phyloP scores from a whole-genome alignment of 805 yeast species.

The Kluyveromyces lactis region DNA sequence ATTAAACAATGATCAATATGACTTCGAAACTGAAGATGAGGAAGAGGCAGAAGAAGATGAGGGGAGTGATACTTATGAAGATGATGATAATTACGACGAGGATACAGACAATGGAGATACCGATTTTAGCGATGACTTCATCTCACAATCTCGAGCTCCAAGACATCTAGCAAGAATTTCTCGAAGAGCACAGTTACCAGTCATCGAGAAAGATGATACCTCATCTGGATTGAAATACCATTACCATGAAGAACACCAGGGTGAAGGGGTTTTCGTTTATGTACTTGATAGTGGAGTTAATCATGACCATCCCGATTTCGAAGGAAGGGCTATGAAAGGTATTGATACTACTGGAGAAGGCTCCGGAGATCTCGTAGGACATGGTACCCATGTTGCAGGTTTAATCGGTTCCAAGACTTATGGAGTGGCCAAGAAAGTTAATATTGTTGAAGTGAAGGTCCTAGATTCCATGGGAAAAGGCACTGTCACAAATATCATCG shows the following conservation, averaged over 20 bases:
- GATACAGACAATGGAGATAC: conserved; percentile 6
- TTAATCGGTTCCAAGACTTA: conserved; percentile 67
- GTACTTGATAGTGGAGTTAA: conserved; percentile 81
- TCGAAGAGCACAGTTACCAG: conserved; percentile 34
- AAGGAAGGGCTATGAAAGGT: conserved; percentile 52
- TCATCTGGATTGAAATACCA: conserved; percentile 33
- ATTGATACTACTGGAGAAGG: conserved; percentile 55
- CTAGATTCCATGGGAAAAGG: conserved; percentile 65
- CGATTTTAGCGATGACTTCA: conserved; percentile 3
- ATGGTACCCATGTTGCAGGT: conserved; percentile 94
- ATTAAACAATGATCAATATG: conserved; percentile 8
- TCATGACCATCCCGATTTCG: conserved; percentile 52
- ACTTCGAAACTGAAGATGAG: conserved; percentile 31
- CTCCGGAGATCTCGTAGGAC: conserved; percentile 67
- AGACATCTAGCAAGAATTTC: conserved; percentile 62
- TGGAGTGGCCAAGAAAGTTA: conserved; percentile 73
- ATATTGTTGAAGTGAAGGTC: conserved; percentile 67
- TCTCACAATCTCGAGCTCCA: conserved; percentile 42
- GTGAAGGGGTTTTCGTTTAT: conserved; percentile 61
- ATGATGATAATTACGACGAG: conserved; percentile 9
- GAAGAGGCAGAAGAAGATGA: conserved; percentile 26
- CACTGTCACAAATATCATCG: conserved; percentile 51
- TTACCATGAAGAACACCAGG: conserved; percentile 40
- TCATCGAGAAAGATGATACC: conserved; percentile 11
- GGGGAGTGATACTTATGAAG: too few species aligned